Evolutionary conservation across 1,139 yeast species (phyloP), one percentile per base, ranked within the genome.

Genomic region (Nakaseomyces glabratus): DNA sequence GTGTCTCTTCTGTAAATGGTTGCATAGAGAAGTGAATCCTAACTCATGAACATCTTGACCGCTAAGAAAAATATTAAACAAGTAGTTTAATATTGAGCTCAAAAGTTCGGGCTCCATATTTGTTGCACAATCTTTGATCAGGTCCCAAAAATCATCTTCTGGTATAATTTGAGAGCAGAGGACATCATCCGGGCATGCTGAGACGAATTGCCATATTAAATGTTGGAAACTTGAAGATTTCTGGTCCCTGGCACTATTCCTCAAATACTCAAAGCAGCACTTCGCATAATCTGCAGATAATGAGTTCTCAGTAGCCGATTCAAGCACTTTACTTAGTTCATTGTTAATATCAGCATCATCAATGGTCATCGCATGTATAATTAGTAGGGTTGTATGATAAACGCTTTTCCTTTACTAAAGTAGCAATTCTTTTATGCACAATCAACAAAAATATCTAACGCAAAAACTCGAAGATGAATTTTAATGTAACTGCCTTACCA

Each of bases 111-210:
- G 30, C 10, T 17, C 14, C 30, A 26, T 26, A 17, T 32, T 39
- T 2, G 44, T 37, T n/a, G 42, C 18, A 7, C 33, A 22, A 20
- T 35, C 35, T 24, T 41, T 37, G 15, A 44, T 24, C 3, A 37
- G 13, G 4, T 36, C 28, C 37, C 40, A 38, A 24, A 47, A 39
- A 17, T 20, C 20, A 2, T 19, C 13, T 21, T 42, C 32, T 9
- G 21, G 33, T 4, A 41, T 20, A 7, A 36, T 42, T 6, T 37
- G 33, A 4, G 35, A 20, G 29, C 39, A 39, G 4, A 44, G 35
- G 6, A 40, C 34, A 5, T 35, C 31, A 6, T 31, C 33, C 18
- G 43, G 40, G 31, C 45, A 45, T 20, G 32, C 33, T 9, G 34
- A 20, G 4, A 44, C 33, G 24, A 47, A 47, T 5, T 35, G 35